Evolutionary conservation across 2,329 filamentous ascomycete genomes (phyloP), one percentile per base, ranked within the genome.

Genomic region (Colletotrichum gloeosporioides): DNA sequence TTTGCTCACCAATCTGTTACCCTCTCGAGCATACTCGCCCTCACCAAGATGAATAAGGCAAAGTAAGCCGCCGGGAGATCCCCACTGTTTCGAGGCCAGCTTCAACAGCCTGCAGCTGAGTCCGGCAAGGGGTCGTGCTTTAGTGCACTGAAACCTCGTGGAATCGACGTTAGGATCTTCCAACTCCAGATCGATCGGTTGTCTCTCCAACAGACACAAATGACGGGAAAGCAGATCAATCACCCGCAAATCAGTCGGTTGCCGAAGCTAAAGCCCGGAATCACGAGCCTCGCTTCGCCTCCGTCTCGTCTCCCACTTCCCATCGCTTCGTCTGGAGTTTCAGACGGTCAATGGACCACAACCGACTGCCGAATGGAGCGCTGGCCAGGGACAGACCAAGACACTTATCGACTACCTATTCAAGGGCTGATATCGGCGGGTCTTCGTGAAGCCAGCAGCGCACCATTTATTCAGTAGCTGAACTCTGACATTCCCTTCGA

Each of bases 131-230:
- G 57, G 55, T n/a, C 39, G 25, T 53, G 61, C 57, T 49, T 29
- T 25, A 29, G 39, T 25, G 57, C 66, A 44, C 31, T 57, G 36
- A 69, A 69, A 53, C 55, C 55, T 69, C 34, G 15, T 25, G 22
- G 64, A 61, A 34, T 49, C 65, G 57, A 63, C 57, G 36, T 39
- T 64, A 25, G 59, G 22, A 44, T 63, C 61, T 39, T 49, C 59
- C 27, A 66, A 53, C 57, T 15, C 16, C 34, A 32, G 39, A 63
- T 73, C 63, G 63, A 73, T 73, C 69, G 63, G 63, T 75, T 73
- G 73, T 70, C 25, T 44, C 63, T 70, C 67, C 69, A 75, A 75
- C 73, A 57, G 53, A 22, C 13, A 32, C 25, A 22, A 31, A 49
- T n/a, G 44, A 67, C 22, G 27, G 31, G 25, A 32, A 27, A 25